These are phyloP conservation scores for Allium sativum DNA, from an alignment of 106 monocot species.

Conservation along the genomic window DNA sequence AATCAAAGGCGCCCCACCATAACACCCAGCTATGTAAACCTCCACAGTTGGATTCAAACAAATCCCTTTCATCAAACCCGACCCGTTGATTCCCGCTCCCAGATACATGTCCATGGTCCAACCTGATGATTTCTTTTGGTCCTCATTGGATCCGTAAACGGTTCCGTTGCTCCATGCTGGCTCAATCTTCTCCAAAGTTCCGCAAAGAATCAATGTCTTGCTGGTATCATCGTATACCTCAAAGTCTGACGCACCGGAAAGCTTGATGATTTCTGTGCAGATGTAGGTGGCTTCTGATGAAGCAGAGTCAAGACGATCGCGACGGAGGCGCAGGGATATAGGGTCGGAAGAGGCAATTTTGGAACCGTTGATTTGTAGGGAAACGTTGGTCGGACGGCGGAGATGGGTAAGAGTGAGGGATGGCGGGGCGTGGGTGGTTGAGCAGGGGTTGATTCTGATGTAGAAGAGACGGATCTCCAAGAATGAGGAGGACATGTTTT, in stretches of 20 bases:
- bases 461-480: constrained; percentile 81
- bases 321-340: constrained; percentile 35
- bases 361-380: constrained; percentile 64
- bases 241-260: constrained; percentile 51
- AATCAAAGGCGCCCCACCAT: constrained; percentile 48
- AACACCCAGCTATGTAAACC: constrained; percentile 82
- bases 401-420: constrained; percentile 46
- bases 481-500: constrained; percentile 32
- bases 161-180: constrained; percentile 37
- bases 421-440: constrained; percentile 25
- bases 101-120: constrained; percentile 66
- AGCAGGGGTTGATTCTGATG: constrained; percentile 26
- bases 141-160: constrained; percentile 25
- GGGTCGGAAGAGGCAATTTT: constrained; percentile 33
- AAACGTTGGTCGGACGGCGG: constrained; percentile 47
- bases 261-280: constrained; percentile 45
- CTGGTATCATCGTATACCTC: constrained; percentile 32
- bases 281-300: constrained; percentile 56
- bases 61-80: constrained; percentile 25
- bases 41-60: constrained; percentile 49
- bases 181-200: constrained; percentile 57
- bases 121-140: constrained; percentile 19
- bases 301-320: constrained; percentile 39
- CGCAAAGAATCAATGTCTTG: constrained; percentile 48
- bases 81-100: constrained; percentile 31